phyloP scores from a whole-genome alignment of 306 rosid genomes.

The Delonix regia region DNA sequence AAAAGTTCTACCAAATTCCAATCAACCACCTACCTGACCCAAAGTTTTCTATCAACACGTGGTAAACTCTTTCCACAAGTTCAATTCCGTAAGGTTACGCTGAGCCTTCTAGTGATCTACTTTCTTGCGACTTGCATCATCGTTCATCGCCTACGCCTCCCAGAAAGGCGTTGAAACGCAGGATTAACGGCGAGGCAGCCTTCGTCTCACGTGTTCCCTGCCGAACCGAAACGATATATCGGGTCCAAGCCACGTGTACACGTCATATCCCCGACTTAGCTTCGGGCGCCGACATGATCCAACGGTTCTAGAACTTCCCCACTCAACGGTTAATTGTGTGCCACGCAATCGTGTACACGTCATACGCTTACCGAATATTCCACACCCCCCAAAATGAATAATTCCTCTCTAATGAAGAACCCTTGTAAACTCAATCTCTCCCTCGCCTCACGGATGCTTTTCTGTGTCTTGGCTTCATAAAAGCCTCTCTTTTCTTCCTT shows the following conservation, averaged over 20 bases:
- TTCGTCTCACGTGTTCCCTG: neutral
- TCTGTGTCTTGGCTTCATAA: neutral
- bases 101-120: neutral
- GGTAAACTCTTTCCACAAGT: neutral
- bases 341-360: constrained; percentile 42
- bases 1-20: neutral
- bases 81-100: neutral
- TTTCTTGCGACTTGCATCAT: neutral
- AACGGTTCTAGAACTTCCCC: neutral
- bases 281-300: constrained; percentile 17
- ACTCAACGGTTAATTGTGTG: neutral
- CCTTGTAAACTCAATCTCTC: neutral
- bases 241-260: constrained; percentile 1
- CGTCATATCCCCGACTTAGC: neutral
- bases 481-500: neutral
- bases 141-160: neutral
- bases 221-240: neutral
- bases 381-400: constrained; percentile 37
- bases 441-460: neutral
- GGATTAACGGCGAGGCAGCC: neutral
- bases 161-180: neutral
- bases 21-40: neutral
- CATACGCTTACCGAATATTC: constrained; percentile 54
- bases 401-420: constrained; percentile 14
- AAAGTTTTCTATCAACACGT: neutral